Percentiles rank a stretch among this genome's conserved stretches.
Conservation (phyloP, 1,139 yeast genomes). For the Suhomyces anneliseae region DNA sequence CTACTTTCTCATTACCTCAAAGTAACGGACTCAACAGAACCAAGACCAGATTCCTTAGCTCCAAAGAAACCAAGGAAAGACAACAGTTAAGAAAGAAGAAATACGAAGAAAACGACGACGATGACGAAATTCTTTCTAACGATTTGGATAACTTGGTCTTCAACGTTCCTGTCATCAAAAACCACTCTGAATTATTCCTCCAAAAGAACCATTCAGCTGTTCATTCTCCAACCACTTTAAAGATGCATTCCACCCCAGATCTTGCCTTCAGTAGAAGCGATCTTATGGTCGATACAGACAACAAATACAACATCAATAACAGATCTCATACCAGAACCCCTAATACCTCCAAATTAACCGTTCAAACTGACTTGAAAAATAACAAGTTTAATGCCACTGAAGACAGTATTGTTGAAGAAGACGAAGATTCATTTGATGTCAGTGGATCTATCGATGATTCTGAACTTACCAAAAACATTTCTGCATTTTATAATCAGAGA, state of each 20-base stretch:
- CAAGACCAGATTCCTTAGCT: constrained; percentile 37
- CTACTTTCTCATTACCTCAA: constrained; percentile 2
- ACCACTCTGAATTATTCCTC: constrained; percentile 36
- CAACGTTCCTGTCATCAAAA: constrained; percentile 47
- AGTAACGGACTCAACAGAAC: constrained; percentile 20
- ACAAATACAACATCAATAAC: constrained; percentile 24
- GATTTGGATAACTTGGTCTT: constrained; percentile 41
- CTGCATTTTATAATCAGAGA: constrained; percentile 39
- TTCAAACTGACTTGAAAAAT: constrained; percentile 8
- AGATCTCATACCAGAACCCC: constrained; percentile 2
- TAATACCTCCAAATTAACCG: constrained; percentile 14
- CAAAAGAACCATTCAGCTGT: constrained; percentile 6
- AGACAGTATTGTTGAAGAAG: constrained; percentile 21
- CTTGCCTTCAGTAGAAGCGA: constrained; percentile 24
- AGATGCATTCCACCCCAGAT: constrained; percentile 1
- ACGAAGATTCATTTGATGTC: constrained; percentile 10
- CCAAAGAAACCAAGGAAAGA: constrained; percentile 42
- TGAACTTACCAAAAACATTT: constrained; percentile 37
- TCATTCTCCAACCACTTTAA: constrained; percentile 8
- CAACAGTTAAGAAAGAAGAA: constrained; percentile 40
- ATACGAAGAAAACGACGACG: constrained; percentile 46
- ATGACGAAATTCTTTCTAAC: constrained; percentile 40
- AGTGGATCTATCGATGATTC: constrained; percentile 24
- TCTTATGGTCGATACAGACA: constrained; percentile 29
- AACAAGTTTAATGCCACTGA: constrained; percentile 14